A percentile compares a stretch with the other conserved stretches of the same genome.
phyloP scores from a whole-genome alignment of 805 yeast species.

The Candida nanaspora region DNA sequence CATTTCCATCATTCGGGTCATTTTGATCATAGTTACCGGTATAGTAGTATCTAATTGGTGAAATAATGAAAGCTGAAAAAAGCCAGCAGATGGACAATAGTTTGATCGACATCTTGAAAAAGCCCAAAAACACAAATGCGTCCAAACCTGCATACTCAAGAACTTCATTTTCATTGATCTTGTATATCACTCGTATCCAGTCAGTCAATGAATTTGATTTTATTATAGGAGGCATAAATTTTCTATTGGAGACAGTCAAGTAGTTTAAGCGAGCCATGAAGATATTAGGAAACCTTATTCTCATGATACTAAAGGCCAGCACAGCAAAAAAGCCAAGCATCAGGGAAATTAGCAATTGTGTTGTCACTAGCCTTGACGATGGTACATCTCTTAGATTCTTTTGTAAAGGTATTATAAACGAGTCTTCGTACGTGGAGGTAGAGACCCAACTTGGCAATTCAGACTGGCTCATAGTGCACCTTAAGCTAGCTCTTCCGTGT shows the following conservation, averaged over 20 bases:
- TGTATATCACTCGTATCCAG: constrained; percentile 68
- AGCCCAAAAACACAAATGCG: constrained; percentile 86
- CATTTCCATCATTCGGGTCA: constrained; percentile 26
- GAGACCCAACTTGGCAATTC: too few species aligned
- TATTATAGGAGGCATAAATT: constrained; percentile 49
- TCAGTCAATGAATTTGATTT: constrained; percentile 58
- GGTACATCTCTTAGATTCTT: constrained; percentile 24
- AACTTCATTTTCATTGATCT: constrained; percentile 65
- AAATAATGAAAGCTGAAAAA: constrained; percentile 66
- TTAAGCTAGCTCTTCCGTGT: too few species aligned
- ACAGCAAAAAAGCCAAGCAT: constrained; percentile 65
- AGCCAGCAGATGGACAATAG: constrained; percentile 56
- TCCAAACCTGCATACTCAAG: constrained; percentile 89
- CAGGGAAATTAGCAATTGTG: constrained; percentile 68
- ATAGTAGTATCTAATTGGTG: constrained; percentile 77
- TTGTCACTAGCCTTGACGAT: constrained; percentile 53
- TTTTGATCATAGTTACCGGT: constrained; percentile 75
- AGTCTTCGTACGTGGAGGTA: constrained; percentile 1
- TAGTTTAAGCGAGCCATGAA: constrained; percentile 73
- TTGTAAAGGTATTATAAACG: background rate
- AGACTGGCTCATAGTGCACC: too few species aligned
- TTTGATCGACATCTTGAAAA: constrained; percentile 82
- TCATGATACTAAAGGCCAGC: constrained; percentile 57
- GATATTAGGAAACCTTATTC: constrained; percentile 71
- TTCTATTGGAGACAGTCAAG: constrained; percentile 31